Evolutionary conservation across 305 asterid genomes (phyloP).

Genomic region (Stenogyne calaminthoides): DNA sequence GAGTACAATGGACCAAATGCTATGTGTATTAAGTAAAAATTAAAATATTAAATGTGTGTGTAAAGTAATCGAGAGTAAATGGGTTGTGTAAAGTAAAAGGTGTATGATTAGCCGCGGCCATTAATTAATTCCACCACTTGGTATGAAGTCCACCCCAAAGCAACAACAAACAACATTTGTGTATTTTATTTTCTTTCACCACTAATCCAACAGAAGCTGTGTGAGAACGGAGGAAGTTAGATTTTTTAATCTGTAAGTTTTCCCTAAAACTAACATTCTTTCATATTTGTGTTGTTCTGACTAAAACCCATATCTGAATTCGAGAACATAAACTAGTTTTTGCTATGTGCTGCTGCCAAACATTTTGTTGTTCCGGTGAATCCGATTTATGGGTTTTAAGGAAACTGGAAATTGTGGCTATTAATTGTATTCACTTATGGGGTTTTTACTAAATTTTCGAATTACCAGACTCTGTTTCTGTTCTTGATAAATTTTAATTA

Average conservation of each 20-base stretch:
- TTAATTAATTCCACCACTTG: too few relatives aligned
- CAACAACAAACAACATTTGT: too few relatives aligned
- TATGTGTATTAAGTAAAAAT: too few relatives aligned
- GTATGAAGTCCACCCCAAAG: too few relatives aligned
- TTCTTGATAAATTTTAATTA: neutral
- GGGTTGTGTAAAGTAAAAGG: too few relatives aligned
- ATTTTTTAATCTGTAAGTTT: neutral
- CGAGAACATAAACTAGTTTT: neutral
- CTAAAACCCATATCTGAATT: neutral
- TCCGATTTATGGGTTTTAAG: neutral
- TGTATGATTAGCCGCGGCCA: too few relatives aligned
- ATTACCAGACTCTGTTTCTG: neutral
- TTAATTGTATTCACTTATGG: neutral
- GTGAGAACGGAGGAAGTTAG: neutral
- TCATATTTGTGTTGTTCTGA: neutral
- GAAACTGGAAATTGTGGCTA: neutral
- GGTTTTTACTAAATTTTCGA: neutral
- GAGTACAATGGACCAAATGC: too few relatives aligned
- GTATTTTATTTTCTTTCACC: too few relatives aligned
- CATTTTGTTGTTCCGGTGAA: neutral
- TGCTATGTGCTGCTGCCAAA: neutral
- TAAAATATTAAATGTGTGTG: too few relatives aligned
- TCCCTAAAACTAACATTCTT: neutral
- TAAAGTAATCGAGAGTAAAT: too few relatives aligned
- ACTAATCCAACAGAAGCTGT: neutral